phyloP scores from a whole-genome alignment of 1,284 basidiomycete genomes.

The Cutaneotrichosporon sp. region DNA sequence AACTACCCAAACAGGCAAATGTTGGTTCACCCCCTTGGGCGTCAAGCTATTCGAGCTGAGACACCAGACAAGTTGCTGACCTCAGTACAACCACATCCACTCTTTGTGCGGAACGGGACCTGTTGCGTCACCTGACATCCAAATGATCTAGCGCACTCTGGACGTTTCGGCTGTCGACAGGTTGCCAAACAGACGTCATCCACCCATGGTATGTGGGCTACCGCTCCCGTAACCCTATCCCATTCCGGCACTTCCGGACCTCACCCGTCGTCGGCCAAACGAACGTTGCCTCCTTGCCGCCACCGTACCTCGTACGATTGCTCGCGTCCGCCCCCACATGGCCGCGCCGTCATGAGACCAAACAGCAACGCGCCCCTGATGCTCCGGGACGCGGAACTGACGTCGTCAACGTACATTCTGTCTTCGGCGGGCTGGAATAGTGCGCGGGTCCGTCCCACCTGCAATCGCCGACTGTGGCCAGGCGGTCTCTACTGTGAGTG shows the following conservation, averaged over 20 bases:
- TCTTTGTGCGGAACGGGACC: not conserved
- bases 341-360: not conserved
- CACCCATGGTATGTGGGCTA: not conserved
- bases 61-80: not conserved
- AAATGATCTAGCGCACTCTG: not conserved
- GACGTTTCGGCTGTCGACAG: not conserved
- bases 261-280: not conserved
- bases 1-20: no score
- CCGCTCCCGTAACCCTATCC: not conserved
- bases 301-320: slow-evolving; percentile 5
- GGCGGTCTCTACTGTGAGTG: not conserved
- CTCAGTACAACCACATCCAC: not conserved
- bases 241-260: not conserved
- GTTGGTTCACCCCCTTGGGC: not conserved
- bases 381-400: not conserved
- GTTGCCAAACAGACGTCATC: not conserved
- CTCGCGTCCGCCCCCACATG: not conserved
- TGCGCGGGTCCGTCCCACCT: not conserved
- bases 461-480: not conserved
- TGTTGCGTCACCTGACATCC: not conserved
- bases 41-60: no score
- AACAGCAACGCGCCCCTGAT: not conserved
- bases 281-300: not conserved
- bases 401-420: not conserved
- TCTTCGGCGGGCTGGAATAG: not conserved